Base-by-base conservation (phyloP, 192 early-diverging fungal genomes). In the Mortierella hygrophila region DNA sequence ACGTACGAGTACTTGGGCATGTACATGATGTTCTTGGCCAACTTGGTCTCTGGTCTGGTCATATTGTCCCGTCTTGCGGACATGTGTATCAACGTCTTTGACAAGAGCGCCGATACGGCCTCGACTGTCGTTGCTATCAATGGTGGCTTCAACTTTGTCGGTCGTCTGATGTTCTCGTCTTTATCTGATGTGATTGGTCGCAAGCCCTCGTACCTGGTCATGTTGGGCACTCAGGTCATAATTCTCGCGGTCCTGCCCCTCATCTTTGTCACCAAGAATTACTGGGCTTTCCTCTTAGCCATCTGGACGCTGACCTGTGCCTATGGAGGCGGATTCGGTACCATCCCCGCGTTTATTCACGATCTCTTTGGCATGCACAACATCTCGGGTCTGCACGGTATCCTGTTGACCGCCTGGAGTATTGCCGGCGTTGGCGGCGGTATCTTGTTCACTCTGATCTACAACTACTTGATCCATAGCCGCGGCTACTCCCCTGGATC, bases 331-430 rank as follows among this genome's bases (percentile, higher is more conserved):
- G 95, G 95, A 3, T 95, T 95, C 68, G 95, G 94, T 38, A 92
- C 94, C 84, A 94, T 96, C 54, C 95, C 94, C 0, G 94, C 94
- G 3, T 94, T 94, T 76, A 88, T 96, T 2, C 88, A 94, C 47
- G 95, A 96, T 76, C 91, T 94, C 89, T 96, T 94, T 81, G 94
- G 94, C 3, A 90, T 91, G 82, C 93, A 93, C 88, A 96, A 96
- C 85, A 93, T 93, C 42, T 93, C 94, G 47, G 93, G 93, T 68
- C 91, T 93, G 65, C 94, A 96, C 88, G 95, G 95, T 40, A 90
- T 96, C 70, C 90, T 95, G 37, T 88, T 96, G 57, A 94, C 94
- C 3, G 94, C 94, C 32, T 96, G 95, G 95, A 93, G 94, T 47
- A 88, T 93, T 60, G 92, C 91, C 18, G 93, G 93, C 55, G 92